Percentiles rank a stretch among this genome's conserved stretches.
phyloP scores from a whole-genome alignment of 768 basidiomycete species.

The Mycena metata region DNA sequence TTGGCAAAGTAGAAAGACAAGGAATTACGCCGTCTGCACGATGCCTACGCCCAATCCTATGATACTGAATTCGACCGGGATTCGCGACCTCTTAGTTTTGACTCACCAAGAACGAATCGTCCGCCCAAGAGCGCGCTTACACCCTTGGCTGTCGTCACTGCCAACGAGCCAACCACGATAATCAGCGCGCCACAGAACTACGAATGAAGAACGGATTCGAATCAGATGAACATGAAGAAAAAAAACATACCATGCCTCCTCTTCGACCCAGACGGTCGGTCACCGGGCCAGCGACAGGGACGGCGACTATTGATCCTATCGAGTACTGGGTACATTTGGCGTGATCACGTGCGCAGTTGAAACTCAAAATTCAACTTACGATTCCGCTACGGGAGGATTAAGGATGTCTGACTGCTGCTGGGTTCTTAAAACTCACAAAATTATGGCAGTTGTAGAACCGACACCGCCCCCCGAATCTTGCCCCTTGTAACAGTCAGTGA shows the following conservation, averaged over 20 bases:
- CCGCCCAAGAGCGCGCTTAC: constrained; percentile 33
- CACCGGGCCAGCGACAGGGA: constrained; percentile 35
- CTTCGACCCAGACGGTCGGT: constrained; percentile 33
- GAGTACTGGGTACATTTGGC: constrained; percentile 15
- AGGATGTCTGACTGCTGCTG: background rate
- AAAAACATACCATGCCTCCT: constrained; percentile 34
- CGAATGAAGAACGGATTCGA: background rate
- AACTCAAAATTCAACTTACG: constrained; percentile 9
- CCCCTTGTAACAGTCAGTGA: constrained; percentile 24
- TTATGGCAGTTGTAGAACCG: constrained; percentile 35
- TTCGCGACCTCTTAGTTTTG: background rate
- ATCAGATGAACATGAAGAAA: background rate
- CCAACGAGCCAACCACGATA: constrained; percentile 31
- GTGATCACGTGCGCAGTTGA: background rate
- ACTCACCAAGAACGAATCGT: constrained; percentile 34
- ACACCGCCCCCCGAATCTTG: constrained; percentile 36
- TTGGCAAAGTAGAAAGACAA: too few relatives aligned
- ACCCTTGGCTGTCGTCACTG: constrained; percentile 28
- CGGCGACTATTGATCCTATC: constrained; percentile 36
- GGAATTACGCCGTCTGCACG: constrained; percentile 31
- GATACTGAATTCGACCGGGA: background rate
- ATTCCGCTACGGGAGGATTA: constrained; percentile 30
- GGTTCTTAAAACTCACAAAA: constrained; percentile 30
- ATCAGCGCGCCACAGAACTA: constrained; percentile 34
- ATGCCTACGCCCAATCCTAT: constrained; percentile 36